Conservation (phyloP, 2,329 filamentous ascomycete species). For the Microdochium trichocladiopsis region DNA sequence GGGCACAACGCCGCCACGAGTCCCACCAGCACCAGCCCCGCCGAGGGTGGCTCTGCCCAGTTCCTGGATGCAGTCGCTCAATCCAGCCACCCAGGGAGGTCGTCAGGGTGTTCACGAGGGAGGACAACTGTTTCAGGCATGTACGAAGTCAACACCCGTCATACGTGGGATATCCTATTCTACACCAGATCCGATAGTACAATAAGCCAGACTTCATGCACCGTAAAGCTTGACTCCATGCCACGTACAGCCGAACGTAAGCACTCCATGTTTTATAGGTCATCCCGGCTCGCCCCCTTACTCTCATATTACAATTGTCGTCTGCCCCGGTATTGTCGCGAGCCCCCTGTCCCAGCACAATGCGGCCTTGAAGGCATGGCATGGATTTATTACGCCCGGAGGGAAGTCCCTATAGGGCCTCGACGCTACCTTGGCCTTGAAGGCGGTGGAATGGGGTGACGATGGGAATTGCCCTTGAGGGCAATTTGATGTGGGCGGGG, state of each 20-base stretch:
- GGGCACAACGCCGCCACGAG: background rate
- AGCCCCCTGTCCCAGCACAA: too few relatives aligned
- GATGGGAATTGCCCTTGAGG: too few relatives aligned
- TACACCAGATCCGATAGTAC: background rate
- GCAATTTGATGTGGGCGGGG: too few relatives aligned
- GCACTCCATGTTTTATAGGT: too few relatives aligned
- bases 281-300: too few relatives aligned
- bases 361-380: too few relatives aligned
- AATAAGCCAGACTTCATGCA: background rate
- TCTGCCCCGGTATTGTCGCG: too few relatives aligned
- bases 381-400: too few relatives aligned
- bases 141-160: background rate
- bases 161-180: background rate
- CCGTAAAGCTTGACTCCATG: background rate
- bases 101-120: background rate
- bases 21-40: background rate
- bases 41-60: background rate
- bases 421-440: too few relatives aligned
- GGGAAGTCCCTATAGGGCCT: too few relatives aligned
- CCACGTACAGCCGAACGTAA: background rate
- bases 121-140: background rate
- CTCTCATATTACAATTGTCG: too few relatives aligned
- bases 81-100: background rate
- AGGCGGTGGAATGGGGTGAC: too few relatives aligned
- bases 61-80: background rate